phyloP scores from a whole-genome alignment of 2,329 filamentous ascomycete genomes.

The Botrytis aclada region DNA sequence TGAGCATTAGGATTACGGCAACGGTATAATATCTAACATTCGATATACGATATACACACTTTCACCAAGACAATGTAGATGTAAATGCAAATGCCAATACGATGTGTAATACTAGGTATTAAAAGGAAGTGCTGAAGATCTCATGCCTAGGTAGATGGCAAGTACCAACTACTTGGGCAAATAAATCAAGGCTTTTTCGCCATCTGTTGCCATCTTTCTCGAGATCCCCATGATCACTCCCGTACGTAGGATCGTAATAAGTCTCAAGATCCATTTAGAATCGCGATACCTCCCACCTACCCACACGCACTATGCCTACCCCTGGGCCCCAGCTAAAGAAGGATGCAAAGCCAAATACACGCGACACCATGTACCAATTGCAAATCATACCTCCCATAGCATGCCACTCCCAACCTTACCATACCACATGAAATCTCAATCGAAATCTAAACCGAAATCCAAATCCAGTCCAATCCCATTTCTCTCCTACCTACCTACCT shows the following conservation, averaged over 20 bases:
- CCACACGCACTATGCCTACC: background rate
- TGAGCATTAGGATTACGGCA: background rate
- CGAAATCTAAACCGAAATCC: background rate
- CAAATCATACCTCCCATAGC: background rate
- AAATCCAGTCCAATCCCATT: background rate
- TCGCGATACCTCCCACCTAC: background rate
- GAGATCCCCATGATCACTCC: slow-evolving; percentile 7
- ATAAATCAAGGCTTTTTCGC: background rate
- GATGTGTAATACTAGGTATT: background rate
- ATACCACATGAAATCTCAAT: background rate
- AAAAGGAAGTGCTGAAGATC: background rate
- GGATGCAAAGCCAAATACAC: background rate
- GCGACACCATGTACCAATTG: background rate
- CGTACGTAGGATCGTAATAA: background rate
- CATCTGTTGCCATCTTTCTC: background rate
- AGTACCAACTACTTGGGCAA: background rate
- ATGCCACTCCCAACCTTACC: too few species aligned
- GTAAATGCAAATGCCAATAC: background rate
- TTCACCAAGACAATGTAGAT: background rate
- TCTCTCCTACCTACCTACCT: background rate
- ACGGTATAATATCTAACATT: background rate
- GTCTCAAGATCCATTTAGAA: background rate
- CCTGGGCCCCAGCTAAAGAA: background rate
- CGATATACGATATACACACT: too few species aligned
- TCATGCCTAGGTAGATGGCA: background rate